Evolutionary conservation across 495 filamentous ascomycete species (phyloP).

Genomic region (Lasiosphaeria hispida): DNA sequence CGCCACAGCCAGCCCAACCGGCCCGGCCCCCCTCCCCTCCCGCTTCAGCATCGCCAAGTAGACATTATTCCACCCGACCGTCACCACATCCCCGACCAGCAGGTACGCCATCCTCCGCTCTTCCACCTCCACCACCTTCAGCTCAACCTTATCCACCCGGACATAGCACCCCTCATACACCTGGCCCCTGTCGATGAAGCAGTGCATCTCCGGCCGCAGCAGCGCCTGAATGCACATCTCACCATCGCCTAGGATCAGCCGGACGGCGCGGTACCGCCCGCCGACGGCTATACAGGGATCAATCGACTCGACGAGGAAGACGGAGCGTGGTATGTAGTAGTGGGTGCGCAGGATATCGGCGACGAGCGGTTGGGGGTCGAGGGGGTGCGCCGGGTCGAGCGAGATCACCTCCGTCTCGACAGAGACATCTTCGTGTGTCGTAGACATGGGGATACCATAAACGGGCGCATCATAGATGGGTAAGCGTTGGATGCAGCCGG

Average conservation of each 20-base stretch:
- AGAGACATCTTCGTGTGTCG: too few species aligned
- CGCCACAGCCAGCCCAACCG: not conserved
- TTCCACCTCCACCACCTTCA: conserved; percentile 12
- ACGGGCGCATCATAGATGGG: too few species aligned
- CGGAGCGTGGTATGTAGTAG: conserved; percentile 37
- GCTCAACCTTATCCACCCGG: conserved; percentile 31
- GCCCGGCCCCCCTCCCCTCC: conserved; percentile 1
- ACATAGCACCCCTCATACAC: conserved; percentile 43
- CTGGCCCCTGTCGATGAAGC: conserved; percentile 35
- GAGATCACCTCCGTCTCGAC: conserved; percentile 6
- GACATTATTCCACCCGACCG: conserved; percentile 40
- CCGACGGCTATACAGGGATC: conserved; percentile 27
- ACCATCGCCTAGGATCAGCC: conserved; percentile 44
- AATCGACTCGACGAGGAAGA: conserved; percentile 46
- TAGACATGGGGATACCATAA: too few species aligned
- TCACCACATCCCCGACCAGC: conserved; percentile 38
- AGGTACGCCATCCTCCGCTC: conserved; percentile 32
- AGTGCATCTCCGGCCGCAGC: conserved; percentile 33
- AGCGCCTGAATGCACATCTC: conserved; percentile 47
- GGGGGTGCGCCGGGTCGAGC: conserved; percentile 19
- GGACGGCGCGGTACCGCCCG: conserved; percentile 15
- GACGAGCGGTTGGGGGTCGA: conserved; percentile 53
- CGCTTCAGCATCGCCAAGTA: conserved; percentile 25
- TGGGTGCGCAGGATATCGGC: conserved; percentile 41
- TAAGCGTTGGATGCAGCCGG: too few species aligned